Base-by-base conservation (phyloP, 2,329 filamentous ascomycete genomes). In the Pseudogymnoascus sp. region DNA sequence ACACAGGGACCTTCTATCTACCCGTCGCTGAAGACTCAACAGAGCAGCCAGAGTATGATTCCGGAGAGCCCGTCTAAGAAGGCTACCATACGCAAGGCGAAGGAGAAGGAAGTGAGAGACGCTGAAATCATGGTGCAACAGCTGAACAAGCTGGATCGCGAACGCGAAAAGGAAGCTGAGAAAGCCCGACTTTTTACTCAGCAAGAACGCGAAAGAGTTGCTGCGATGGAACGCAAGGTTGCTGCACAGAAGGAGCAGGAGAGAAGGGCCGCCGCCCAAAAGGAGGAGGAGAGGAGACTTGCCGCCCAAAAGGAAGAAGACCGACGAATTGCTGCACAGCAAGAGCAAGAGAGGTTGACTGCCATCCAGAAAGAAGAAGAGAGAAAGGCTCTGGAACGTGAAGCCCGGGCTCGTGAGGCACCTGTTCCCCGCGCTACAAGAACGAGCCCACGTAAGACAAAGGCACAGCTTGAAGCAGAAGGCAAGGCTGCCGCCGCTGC, bases 121-220 rank as follows among this genome's bases (percentile, higher is more conserved):
- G 79, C 83, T 47, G 81, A 82, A 65, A 80, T 79, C 22, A 77
- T 83, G 66, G 81, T 79, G 14, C 84, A 86, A 58, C 82, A 85
- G 66, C 78, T 82, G 69, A 77, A 77, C 20, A 86, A 84, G 68
- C 76, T 89, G 2, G 85, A 88, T 65, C 88, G 86, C 68, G 83
- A 81, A 43, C 82, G 87, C 7, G 82, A 86, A 66, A 87, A 88
- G 72, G 87, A 90, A 69, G 79, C 86, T 5, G 83, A 87, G 66
- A 89, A 88, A 70, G 88, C 83, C 6, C 77, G 78, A 14, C 74
- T 81, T 2, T 83, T 82, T 64, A 83, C 77, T 69, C 75, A 82
- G 65, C 57, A 58, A 28, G 81, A 85, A 64, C 80, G 83, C 64
- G 81, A 85, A 65, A 79, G 74, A 64, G 74, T 80, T 43, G 77